These are phyloP conservation scores for Peniophora sp. DNA, from an alignment of 1,284 basidiomycete species.

Conservation along the genomic window DNA sequence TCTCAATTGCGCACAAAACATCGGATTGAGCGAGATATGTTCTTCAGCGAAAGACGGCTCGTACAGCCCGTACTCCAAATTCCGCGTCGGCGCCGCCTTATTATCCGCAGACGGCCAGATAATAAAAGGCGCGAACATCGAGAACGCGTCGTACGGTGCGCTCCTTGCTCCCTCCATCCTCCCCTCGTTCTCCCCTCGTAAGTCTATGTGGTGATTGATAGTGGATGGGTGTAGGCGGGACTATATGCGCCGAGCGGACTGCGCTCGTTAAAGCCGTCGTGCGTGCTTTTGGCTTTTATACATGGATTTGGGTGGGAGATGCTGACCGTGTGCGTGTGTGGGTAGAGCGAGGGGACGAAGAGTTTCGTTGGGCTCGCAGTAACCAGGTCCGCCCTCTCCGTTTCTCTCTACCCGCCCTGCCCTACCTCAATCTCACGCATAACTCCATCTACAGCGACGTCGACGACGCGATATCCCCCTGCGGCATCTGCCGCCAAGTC, in stretches of 20 bases:
- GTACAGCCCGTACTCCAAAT: constrained; percentile 78
- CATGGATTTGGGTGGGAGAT: too few species aligned
- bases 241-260: constrained; percentile 86
- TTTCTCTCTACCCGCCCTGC: not conserved
- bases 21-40: not conserved
- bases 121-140: constrained; percentile 80
- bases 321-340: too few species aligned
- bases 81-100: constrained; percentile 83
- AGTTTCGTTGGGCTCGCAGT: constrained; percentile 70
- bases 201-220: not conserved
- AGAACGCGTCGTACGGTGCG: constrained; percentile 85
- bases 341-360: constrained; percentile 71
- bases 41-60: constrained; percentile 47
- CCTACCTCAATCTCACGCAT: not conserved
- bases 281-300: constrained; percentile 22
- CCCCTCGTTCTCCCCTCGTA: not conserved
- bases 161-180: constrained; percentile 1
- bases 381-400: constrained; percentile 40
- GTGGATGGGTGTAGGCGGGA: constrained; percentile 40
- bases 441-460: constrained; percentile 47
- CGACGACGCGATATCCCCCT: constrained; percentile 62
- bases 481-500: constrained; percentile 89
- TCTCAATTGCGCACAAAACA: not conserved
- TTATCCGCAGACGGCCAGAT: constrained; percentile 63
- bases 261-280: constrained; percentile 84